Conservation (phyloP, 2,329 filamentous ascomycete genomes). For the Ploettnerulaceae sp. region DNA sequence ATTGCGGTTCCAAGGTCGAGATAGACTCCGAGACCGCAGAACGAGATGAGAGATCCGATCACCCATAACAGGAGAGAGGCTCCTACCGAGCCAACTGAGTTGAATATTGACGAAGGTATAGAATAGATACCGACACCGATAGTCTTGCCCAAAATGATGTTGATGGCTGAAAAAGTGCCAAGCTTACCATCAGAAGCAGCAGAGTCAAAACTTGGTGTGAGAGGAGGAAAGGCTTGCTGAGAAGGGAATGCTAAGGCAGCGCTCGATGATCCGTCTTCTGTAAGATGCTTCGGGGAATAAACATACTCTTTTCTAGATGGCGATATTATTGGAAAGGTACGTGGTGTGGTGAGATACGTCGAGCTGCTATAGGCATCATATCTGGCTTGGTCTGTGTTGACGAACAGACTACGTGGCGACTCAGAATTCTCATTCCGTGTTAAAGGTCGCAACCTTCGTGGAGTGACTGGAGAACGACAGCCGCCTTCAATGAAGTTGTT, state of each 20-base stretch:
- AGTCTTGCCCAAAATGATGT: conserved; percentile 38
- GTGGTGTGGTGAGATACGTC: conserved; percentile 27
- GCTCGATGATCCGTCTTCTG: conserved; percentile 20
- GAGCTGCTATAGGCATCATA: conserved; percentile 21
- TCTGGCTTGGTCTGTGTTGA: conserved; percentile 16
- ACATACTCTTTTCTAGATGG: conserved; percentile 10
- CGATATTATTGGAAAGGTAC: conserved; percentile 17
- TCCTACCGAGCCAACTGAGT: conserved; percentile 55
- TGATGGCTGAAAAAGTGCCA: conserved; percentile 36
- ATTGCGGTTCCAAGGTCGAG: conserved; percentile 63
- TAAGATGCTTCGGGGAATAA: conserved; percentile 4
- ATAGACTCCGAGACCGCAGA: conserved; percentile 58
- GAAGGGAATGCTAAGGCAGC: conserved; percentile 18
- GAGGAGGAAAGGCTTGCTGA: conserved; percentile 15
- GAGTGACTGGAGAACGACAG: conserved; percentile 34
- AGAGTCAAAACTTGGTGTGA: conserved; percentile 20
- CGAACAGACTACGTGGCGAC: conserved; percentile 6
- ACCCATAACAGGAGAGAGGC: conserved; percentile 61
- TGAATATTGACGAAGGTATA: conserved; percentile 54
- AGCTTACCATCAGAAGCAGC: conserved; percentile 31
- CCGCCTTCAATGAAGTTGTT: conserved; percentile 31
- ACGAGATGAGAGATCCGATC: conserved; percentile 55
- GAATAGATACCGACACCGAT: conserved; percentile 56
- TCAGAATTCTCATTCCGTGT: conserved; percentile 6
- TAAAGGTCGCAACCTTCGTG: conserved; percentile 15